Evolutionary conservation across 768 basidiomycete genomes (phyloP).

Genomic region (Mycena alexandri): DNA sequence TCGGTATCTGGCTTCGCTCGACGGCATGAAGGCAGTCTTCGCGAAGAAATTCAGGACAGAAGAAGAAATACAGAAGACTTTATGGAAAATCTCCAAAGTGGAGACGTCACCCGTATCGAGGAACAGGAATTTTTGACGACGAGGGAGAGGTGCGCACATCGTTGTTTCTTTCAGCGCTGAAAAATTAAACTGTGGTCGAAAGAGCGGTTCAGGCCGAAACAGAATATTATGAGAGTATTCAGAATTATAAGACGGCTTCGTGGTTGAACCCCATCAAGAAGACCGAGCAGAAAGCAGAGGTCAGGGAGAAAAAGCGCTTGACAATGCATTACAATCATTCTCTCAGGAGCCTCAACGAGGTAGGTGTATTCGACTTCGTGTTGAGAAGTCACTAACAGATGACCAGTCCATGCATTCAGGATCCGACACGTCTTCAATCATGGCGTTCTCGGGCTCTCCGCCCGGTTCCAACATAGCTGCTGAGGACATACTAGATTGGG

Average conservation of each 20-base stretch:
- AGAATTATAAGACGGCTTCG: slow-evolving; percentile 9
- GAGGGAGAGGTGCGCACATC: slow-evolving; percentile 11
- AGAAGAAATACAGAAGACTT: slow-evolving; percentile 6
- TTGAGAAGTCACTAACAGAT: background rate
- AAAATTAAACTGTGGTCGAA: background rate
- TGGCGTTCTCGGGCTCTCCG: slow-evolving; percentile 13
- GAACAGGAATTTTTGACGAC: slow-evolving; percentile 10
- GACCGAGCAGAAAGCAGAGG: slow-evolving; percentile 4
- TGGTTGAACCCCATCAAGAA: slow-evolving; percentile 8
- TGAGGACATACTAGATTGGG: slow-evolving; percentile 6
- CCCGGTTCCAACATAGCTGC: slow-evolving; percentile 8
- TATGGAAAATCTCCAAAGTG: slow-evolving; percentile 6
- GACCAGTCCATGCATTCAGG: slow-evolving; percentile 14
- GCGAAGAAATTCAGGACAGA: slow-evolving; percentile 14
- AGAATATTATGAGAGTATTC: slow-evolving; percentile 6
- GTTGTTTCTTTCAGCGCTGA: background rate
- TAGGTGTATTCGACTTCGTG: no score
- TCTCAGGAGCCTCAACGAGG: slow-evolving; percentile 16
- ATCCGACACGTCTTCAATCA: slow-evolving; percentile 22
- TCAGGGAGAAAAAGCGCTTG: slow-evolving; percentile 5
- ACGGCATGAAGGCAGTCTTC: slow-evolving; percentile 22
- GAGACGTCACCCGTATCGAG: slow-evolving; percentile 14
- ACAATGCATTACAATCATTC: slow-evolving; percentile 13
- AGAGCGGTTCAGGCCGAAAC: slow-evolving; percentile 2
- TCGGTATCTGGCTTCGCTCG: slow-evolving; percentile 14